Evolutionary conservation across 345 rosid genomes (phyloP), one percentile per base, ranked within the genome.

Genomic region (Aquilaria yunnanensis): DNA sequence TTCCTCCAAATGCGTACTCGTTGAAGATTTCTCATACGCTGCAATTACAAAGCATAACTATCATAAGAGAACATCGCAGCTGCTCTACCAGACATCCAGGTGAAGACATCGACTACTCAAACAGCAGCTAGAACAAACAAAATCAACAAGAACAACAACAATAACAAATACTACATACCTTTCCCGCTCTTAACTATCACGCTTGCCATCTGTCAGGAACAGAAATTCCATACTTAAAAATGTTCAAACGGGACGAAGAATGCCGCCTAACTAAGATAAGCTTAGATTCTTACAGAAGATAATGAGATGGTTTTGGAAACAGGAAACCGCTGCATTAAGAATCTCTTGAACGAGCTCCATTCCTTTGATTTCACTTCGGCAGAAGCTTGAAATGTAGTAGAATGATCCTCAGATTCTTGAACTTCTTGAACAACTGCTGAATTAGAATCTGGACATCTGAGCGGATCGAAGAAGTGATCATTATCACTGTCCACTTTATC

Each of bases 261-360:
- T 32, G 54, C 7, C 10, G 16, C 12, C 14, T 12, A 14, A 31
- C 10, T 14, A 63, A 11, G 13, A 14, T 49, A 47, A 34, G 60
- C 52, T 16, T 51, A 32, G 30, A 60, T 49, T 61, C 86, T 75
- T 71, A 89, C 96, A 16, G 89, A 80, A 65, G 98, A 85, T 58
- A 74, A 59, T 32, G 96, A 80, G 56, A 80, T 70, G 81, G 84
- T 83, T 75, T 79, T 92, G 68, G 96, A 77, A 67, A 87, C 88
- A 16, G 91, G 88, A 70, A 89, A 92, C 62, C 83, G 84, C 83
- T 92, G 96, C 89, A 87, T 81, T 58, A 92, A 73, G 69, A 81
- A 70, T 74, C 96, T 83, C 79, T 76, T 92, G 71, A 87, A 89
- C 16, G 85, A 84, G 54, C 65, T 76, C 98, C 98, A 92, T 47